Evolutionary conservation across 73 alveolate species (phyloP).

Genomic region (Uronychia binucleata): DNA sequence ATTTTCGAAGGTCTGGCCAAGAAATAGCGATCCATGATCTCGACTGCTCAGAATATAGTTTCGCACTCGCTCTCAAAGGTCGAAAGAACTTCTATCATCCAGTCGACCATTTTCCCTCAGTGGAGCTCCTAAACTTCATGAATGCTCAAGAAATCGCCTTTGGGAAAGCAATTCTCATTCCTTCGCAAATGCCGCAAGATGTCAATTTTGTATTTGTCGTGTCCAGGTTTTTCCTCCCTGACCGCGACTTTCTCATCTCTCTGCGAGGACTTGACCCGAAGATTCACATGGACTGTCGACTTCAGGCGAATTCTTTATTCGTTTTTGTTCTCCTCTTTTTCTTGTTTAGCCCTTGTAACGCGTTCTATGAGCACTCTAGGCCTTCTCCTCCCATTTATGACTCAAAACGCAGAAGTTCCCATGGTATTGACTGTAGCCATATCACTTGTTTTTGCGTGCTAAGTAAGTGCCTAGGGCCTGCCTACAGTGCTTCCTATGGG

Average conservation of each 20-base stretch:
- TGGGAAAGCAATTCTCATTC: background rate
- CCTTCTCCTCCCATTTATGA: too few species aligned
- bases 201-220: background rate
- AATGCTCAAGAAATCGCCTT: constrained; percentile 19
- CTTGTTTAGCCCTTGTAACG: too few species aligned
- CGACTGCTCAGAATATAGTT: constrained; percentile 75
- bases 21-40: constrained; percentile 74
- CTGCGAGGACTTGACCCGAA: too few species aligned
- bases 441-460: too few species aligned
- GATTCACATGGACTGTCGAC: too few species aligned
- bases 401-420: too few species aligned
- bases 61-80: constrained; percentile 64
- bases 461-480: too few species aligned
- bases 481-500: too few species aligned
- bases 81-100: constrained; percentile 90
- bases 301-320: too few species aligned
- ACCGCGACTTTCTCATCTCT: constrained; percentile 1
- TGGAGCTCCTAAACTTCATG: constrained; percentile 75
- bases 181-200: background rate
- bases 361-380: too few species aligned
- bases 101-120: constrained; percentile 82
- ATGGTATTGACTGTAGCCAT: too few species aligned
- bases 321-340: too few species aligned
- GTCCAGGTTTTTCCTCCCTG: background rate
- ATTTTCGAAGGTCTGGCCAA: constrained; percentile 18